Conservation (phyloP, 2,329 filamentous ascomycete species). For the Paraphoma chrysanthemicola region DNA sequence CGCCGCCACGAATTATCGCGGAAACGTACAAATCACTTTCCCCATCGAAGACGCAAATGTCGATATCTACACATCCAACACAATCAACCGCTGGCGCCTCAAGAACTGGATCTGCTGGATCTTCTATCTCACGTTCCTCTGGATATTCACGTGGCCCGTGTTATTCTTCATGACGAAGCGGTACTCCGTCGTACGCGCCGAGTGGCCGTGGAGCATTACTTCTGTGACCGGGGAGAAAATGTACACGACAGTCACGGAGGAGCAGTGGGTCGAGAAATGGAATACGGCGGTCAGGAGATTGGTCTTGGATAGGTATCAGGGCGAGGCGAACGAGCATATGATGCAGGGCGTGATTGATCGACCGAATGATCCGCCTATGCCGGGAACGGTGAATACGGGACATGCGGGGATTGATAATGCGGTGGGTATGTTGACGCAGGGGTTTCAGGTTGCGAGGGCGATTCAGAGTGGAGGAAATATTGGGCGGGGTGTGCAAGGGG, state of each 20-base stretch:
- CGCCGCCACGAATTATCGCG: conserved; percentile 71
- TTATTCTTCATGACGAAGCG: conserved; percentile 71
- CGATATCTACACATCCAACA: conserved; percentile 69
- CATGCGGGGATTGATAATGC: conserved; percentile 40
- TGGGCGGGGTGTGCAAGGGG: conserved; percentile 29
- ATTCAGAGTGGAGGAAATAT: conserved; percentile 28
- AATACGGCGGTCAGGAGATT: conserved; percentile 65
- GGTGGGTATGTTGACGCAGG: conserved; percentile 42
- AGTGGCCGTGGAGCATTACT: conserved; percentile 64
- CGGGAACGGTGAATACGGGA: conserved; percentile 37
- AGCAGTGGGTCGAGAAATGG: conserved; percentile 70
- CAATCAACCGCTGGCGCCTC: conserved; percentile 70
- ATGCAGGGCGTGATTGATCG: conserved; percentile 38
- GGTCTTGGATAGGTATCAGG: conserved; percentile 64
- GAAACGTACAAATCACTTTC: conserved; percentile 65
- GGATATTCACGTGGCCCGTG: conserved; percentile 74
- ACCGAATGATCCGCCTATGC: conserved; percentile 54
- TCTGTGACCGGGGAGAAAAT: conserved; percentile 45
- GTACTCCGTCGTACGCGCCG: conserved; percentile 68
- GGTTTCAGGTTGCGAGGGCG: conserved; percentile 40
- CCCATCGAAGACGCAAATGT: conserved; percentile 64
- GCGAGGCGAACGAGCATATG: conserved; percentile 59
- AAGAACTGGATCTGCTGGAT: conserved; percentile 69
- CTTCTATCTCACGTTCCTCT: conserved; percentile 71
- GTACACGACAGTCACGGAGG: conserved; percentile 60